Conservation (phyloP, 108 stramenopile genomes). For the Skeletonema grethae region DNA sequence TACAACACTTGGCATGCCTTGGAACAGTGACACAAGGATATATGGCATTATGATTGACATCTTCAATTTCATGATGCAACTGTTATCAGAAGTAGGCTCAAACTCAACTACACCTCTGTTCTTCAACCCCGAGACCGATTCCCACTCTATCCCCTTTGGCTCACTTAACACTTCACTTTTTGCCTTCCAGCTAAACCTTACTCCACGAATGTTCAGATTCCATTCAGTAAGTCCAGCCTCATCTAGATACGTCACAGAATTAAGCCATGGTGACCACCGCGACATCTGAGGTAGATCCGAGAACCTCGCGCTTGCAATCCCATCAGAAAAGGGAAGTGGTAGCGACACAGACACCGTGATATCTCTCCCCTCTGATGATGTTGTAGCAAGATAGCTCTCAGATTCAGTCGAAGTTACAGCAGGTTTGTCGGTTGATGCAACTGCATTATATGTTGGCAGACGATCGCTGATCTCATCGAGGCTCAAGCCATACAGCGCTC, state of each 20-base stretch:
- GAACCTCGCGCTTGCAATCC: constrained; percentile 78
- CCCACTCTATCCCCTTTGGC: constrained; percentile 80
- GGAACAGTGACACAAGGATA: constrained; percentile 69
- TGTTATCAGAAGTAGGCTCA: constrained; percentile 46
- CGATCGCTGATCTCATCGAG: constrained; percentile 70
- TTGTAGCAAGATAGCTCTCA: constrained; percentile 33
- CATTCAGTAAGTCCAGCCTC: constrained; percentile 74
- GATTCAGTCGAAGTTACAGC: constrained; percentile 27
- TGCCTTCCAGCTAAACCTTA: constrained; percentile 77
- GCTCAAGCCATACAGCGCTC: constrained; percentile 75
- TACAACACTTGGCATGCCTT: constrained; percentile 62
- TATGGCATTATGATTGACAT: constrained; percentile 79
- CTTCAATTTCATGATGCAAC: constrained; percentile 74
- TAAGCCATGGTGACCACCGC: constrained; percentile 89
- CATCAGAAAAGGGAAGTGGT: constrained; percentile 82
- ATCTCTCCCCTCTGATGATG: constrained; percentile 68
- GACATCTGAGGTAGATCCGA: constrained; percentile 85
- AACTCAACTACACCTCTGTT: constrained; percentile 73
- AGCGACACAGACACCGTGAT: constrained; percentile 72
- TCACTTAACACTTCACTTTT: constrained; percentile 55
- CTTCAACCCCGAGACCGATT: constrained; percentile 73
- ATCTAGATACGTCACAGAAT: constrained; percentile 78
- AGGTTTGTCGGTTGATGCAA: constrained; percentile 3
- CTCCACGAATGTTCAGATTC: constrained; percentile 79
- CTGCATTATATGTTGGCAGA: constrained; percentile 25